Base-by-base conservation (phyloP, 108 stramenopile species). In the Conticribra weissflogii region DNA sequence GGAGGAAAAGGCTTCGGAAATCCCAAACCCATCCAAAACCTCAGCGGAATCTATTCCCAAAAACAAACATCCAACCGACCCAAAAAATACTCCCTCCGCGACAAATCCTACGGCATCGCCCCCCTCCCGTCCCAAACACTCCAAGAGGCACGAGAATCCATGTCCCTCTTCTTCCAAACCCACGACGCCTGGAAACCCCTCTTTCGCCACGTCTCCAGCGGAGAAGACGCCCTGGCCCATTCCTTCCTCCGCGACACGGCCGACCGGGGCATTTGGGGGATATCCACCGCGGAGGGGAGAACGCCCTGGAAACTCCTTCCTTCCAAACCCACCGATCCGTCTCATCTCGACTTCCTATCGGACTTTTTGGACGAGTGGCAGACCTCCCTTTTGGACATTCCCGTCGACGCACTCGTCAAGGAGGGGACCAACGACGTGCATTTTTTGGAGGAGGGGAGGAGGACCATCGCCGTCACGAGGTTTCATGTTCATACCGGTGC, bases 391-490 rank as follows among this genome's bases (percentile, higher is more conserved):
- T 50, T 86, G 16, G 87, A 88, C 32, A 88, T 91, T 52, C 90
- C 90, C 4, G 68, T 88, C 0, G 80, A 80, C 52, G 82, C 84
- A 48, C 19, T 67, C 16, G 29, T 68, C 3, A 67, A 44, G 2
- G 32, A 65, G 55, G 86, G 86, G 18, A 79, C 79, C 15, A 76
- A 84, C 58, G 90, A 91, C 68, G 19, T 85, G 44, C 90, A 87
- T 47, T 91, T 91, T 63, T 50, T 91, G n/a, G 87, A 91, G 66
- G 90, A 91, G 76, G 90, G 90, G 0, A 32, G 87, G 41, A 69
- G 90, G 18, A 79, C 86, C 55, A 71, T 91, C 60, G 86, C 81
- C 14, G 71, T 88, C 27, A 56, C 76, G 4, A 64, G 90, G 36
- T 91, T 88, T 74, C 90, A 91, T 58, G 90, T 89, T 0, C 54